Conservation (phyloP, 139 green algal genomes). For the Picochlorum sp. region DNA sequence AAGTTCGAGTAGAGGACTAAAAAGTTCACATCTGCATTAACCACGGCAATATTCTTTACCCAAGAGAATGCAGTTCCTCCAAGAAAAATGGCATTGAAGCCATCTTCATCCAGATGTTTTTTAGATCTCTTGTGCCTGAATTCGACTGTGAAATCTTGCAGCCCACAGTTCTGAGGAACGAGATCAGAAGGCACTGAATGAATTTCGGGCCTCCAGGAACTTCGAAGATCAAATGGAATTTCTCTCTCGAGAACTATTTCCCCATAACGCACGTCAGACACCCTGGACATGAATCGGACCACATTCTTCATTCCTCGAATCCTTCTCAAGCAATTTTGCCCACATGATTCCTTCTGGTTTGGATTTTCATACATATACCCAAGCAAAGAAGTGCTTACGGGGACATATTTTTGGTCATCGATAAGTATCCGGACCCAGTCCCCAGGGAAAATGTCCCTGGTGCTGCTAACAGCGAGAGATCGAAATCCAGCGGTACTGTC, state of each 20-base stretch:
- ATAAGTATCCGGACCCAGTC: neutral
- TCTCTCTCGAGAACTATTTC: neutral
- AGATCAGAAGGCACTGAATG: neutral
- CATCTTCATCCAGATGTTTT: neutral
- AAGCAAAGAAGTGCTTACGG: neutral
- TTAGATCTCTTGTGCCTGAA: neutral
- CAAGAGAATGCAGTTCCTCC: neutral
- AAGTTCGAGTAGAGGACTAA: neutral
- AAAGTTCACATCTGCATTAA: constrained; percentile 1
- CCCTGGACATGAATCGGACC: neutral
- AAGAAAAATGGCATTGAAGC: neutral
- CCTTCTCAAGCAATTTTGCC: neutral
- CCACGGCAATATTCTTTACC: neutral
- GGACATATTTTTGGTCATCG: neutral
- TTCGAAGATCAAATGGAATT: neutral
- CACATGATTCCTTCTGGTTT: neutral
- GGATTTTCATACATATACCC: neutral
- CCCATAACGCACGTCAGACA: neutral
- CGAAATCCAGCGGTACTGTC: neutral
- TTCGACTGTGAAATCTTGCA: neutral
- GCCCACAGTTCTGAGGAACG: neutral
- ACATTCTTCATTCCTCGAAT: neutral
- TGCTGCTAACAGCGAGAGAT: neutral
- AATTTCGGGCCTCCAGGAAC: neutral
- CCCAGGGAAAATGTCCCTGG: neutral